These are phyloP conservation scores for Pythium scleroteichum DNA, from an alignment of 352 stramenopile genomes.

Conservation along the genomic window DNA sequence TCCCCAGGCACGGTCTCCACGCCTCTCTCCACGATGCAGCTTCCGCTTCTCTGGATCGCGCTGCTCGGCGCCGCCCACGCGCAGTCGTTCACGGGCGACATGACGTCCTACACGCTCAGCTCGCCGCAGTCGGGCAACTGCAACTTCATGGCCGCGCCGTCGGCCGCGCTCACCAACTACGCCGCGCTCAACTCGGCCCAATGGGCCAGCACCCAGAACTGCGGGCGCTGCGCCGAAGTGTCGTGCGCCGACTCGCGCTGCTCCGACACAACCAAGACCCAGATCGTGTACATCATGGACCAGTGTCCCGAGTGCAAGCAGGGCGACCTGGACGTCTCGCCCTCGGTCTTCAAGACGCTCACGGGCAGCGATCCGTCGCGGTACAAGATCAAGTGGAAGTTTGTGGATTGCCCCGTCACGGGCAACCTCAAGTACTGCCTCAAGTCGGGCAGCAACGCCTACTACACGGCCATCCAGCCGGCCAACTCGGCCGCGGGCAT, in stretches of 20 bases:
- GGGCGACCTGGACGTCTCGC: slow-evolving; percentile 54
- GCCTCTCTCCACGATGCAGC: no score
- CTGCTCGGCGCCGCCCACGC: not conserved
- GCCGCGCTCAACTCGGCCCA: slow-evolving; percentile 56
- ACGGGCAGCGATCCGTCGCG: slow-evolving; percentile 28
- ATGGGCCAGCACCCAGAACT: slow-evolving; percentile 46
- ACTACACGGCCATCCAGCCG: slow-evolving; percentile 61
- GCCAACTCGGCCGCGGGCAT: slow-evolving; percentile 51
- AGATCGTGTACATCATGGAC: slow-evolving; percentile 65
- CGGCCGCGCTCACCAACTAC: slow-evolving; percentile 41
- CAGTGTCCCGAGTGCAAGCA: slow-evolving; percentile 48
- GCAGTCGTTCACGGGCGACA: slow-evolving; percentile 12
- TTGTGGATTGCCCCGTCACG: slow-evolving; percentile 39
- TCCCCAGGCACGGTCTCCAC: not conserved
- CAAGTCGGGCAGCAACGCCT: slow-evolving; percentile 54
- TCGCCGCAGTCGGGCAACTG: slow-evolving; percentile 29
- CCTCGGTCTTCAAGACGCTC: slow-evolving; percentile 33
- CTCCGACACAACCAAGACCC: slow-evolving; percentile 27
- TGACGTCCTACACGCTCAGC: slow-evolving; percentile 21
- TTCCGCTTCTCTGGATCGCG: not conserved
- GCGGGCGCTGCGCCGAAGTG: slow-evolving; percentile 30
- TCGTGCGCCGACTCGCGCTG: slow-evolving; percentile 48
- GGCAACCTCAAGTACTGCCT: slow-evolving; percentile 47
- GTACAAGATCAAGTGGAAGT: slow-evolving; percentile 38
- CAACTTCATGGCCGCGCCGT: slow-evolving; percentile 57